Base-by-base conservation (phyloP, 371 early-diverging fungal genomes). In the Mucor lusitanicus region DNA sequence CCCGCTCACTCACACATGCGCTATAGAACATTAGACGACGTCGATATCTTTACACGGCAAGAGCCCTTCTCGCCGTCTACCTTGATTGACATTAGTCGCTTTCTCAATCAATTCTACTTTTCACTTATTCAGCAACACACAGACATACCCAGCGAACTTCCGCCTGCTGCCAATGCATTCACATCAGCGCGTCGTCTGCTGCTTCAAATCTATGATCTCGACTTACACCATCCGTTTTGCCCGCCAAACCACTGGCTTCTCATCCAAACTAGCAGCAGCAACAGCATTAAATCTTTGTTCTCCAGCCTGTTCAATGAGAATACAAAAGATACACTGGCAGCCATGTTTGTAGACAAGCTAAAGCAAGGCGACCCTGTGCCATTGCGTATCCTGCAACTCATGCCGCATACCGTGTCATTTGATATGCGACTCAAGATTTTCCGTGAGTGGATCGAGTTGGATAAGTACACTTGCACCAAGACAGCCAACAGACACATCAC, bases 361-460 rank as follows among this genome's bases (percentile, higher is more conserved):
- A 77, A 67, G 57, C 80, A 82, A 50, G 81, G 83, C 17, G 89
- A 90, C 63, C 76, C 75, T 23, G 71, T 88, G 3, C 87, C 87
- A 0, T 80, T 90, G 11, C 84, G 90, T 11, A 88, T 90, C 8
- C 78, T 89, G 0, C 87, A 95, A 61, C 80, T 95, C 56, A 86
- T 96, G 67, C 94, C 96, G 0, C 95, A 95, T 75, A 90, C 94
- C 0, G 87, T 95, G 9, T 90, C 95, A 0, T 95, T 97, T 68
- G 87, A 85, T 30, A 85, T 88, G 25, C 88, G 97, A 7, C 88
- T 95, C 13, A 83, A 86, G 19, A 85, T 96, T 13, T 95, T 97
- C 72, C 88, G 95, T 12, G 87, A 88, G 33, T 88, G 90, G 78
- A 78, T 94, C 46, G 69, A 71, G 9, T 74, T 80, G 13, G 94